Base-by-base conservation (phyloP, 345 rosid species). In the Clarkia xantiana region DNA sequence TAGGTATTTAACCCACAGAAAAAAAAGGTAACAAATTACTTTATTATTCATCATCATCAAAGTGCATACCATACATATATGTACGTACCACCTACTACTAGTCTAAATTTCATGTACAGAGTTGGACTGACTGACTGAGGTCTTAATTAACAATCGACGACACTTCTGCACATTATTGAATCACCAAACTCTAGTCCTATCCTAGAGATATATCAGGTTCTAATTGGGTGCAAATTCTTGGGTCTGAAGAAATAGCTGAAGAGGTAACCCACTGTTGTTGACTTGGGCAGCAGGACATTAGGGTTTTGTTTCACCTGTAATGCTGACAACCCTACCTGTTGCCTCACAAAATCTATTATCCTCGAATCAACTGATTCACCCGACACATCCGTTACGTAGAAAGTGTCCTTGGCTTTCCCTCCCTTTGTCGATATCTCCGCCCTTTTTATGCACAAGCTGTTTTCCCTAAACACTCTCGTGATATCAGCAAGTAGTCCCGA, bases 401-500 rank as follows among this genome's bases (percentile, higher is more conserved):
- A 75, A 3, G 64, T 75, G 61, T 73, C 71, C 42, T 66, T 56
- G 7, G 75, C 79, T 56, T 68, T 75, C 45, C 76, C 71, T 1
- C 61, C 62, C 39, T 52, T 65, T 2, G 79, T 77, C 3, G 71
- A 66, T 36, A 81, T 68, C 58, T 77, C 71, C 15, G 88, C 88
- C 58, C 83, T 72, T 53, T 11, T 75, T 54, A 78, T 63, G 49
- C 63, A 68, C 44, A 77, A 51, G 22, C 88, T 61, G 44, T 77
- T 77, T 56, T 81, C 84, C 0, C 88, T 74, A 50, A 81, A 66
- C 49, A 77, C 60, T 50, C 84, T 65, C 14, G 84, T 81, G 43
- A 73, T 66, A 40, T 77, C 76, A 0, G 81, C 75, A 11, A 77
- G 77, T 46, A 80, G 84, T 41, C 88, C 84, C 44, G 52, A 51